Base-by-base conservation (phyloP, 768 basidiomycete species). In the Pholiota conissans region DNA sequence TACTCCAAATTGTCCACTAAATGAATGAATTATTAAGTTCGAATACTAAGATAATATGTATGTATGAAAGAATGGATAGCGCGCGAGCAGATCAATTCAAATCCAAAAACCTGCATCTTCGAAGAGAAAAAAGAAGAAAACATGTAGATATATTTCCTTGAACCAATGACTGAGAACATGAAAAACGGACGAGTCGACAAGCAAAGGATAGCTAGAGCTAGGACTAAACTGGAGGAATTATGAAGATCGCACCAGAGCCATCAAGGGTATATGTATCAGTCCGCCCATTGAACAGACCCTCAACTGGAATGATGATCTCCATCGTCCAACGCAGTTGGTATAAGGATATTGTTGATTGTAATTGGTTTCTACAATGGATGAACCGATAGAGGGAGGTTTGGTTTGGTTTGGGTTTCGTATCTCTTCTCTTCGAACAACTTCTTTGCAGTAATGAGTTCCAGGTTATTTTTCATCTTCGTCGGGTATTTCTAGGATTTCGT, bases 401-500 rank as follows among this genome's bases (percentile, higher is more conserved):
- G 42, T 22, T 22, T 7, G 22, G 20, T 20, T 20, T 11, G 20
- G 20, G n/a, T 18, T 45, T 45, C 18, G 7, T 42, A n/a, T 11
- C 18, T 45, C 18, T 20, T 24, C 20, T 39, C 37, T 39, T 18
- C n/a, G 7, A 18, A 18, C 22, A 45, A 45, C 22, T 45, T n/a
- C 10, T 24, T 45, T 45, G 37, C n/a, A 7, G 37, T 39, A n/a
- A 18, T 5, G 9, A 20, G 9, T 22, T 10, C 42, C 18, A 13
- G 22, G 49, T 59, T 61, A 63, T 16, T 59, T 67, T 62, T 75
- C 83, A 32, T 83, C 81, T 62, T 80, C 83, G 59, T 81, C 81
- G 22, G 76, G 75, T 63, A 84, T 83, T 63, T 84, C 84, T 46
- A 74, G 75, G 40, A 82, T 74, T 48, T 84, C 81, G 59, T 83